Evolutionary conservation across 371 early-diverging fungal genomes (phyloP).

Genomic region (Apophysomyces ossiformis): DNA sequence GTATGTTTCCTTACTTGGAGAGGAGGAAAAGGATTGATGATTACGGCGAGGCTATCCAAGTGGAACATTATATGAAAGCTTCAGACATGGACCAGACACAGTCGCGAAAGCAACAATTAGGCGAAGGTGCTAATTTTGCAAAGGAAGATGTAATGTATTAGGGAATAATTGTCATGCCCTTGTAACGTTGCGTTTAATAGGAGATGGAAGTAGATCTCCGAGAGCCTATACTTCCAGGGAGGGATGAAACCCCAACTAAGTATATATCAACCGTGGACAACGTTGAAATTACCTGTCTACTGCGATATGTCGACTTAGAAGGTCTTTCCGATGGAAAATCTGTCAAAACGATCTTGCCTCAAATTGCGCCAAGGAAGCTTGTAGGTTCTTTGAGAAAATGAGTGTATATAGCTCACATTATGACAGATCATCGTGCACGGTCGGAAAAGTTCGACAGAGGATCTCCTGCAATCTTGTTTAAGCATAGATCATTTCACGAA

Average conservation of each 20-base stretch:
- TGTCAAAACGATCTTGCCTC: slow-evolving; percentile 84
- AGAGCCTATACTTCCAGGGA: slow-evolving; percentile 49
- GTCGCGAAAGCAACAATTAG: slow-evolving; percentile 38
- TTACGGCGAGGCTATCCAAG: slow-evolving; percentile 92
- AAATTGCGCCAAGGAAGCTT: slow-evolving; percentile 84
- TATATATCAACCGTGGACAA: slow-evolving; percentile 61
- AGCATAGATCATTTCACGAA: slow-evolving; percentile 70
- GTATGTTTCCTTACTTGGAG: slow-evolving; percentile 92
- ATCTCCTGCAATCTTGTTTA: slow-evolving; percentile 62
- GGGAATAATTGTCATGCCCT: neutral
- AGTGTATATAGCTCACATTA: neutral
- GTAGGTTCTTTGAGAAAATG: slow-evolving; percentile 45
- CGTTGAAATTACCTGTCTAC: slow-evolving; percentile 69
- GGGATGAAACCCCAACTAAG: slow-evolving; percentile 76
- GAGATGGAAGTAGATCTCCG: slow-evolving; percentile 50
- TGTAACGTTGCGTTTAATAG: slow-evolving; percentile 6
- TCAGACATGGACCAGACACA: slow-evolving; percentile 50
- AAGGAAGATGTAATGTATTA: slow-evolving; percentile 43
- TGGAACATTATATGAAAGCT: slow-evolving; percentile 68
- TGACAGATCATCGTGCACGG: slow-evolving; percentile 85
- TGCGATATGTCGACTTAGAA: slow-evolving; percentile 89
- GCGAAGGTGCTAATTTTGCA: slow-evolving; percentile 56
- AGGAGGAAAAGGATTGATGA: slow-evolving; percentile 85
- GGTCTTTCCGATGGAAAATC: slow-evolving; percentile 90
- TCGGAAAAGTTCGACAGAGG: slow-evolving; percentile 65